Evolutionary conservation across 352 stramenopile species (phyloP), one percentile per base, ranked within the genome.

Genomic region (Pythium apleroticum): DNA sequence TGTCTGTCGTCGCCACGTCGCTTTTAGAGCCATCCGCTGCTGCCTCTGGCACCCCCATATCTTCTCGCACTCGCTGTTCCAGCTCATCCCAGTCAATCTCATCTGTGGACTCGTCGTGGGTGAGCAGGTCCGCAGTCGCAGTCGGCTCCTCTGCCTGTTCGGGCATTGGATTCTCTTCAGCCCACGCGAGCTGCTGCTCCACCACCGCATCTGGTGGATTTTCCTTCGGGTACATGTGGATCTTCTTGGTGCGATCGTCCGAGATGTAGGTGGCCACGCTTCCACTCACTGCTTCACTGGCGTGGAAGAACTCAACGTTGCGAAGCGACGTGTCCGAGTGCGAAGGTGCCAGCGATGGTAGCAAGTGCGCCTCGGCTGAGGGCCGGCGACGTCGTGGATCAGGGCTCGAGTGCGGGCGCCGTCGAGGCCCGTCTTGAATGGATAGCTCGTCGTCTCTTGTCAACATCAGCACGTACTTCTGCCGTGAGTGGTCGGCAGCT

Each of bases 341-440:
- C 4, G 66, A 67, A n/a, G 63, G 55, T 4, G 46, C 11, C 25
- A 72, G 28, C 17, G 64, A 45, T 12, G 63, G 63, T 11, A 69
- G 28, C 19, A 43, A n/a, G 33, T 30, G 45, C 1, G 63, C 25
- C 2, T 56, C 65, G 0, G 30, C 52, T 11, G 33, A 61, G 15
- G 19, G 53, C 19, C 52, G 66, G 37, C 66, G 50, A 10, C 22
- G 50, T 7, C 66, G 55, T 7, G n/a, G 28, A 28, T 73, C 66
- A 9, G 66, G 66, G 22, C 66, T 73, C 8, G 66, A 69, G 2
- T 73, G 66, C 0, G 66, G 66, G 22, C 66, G 60, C n/a, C 33
- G 27, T 12, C 24, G 35, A 25, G 28, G 8, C 1, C 24, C 22
- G 10, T 31, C 43, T 20, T 59, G 33, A 25, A 31, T 3, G 55